Evolutionary conservation across 305 asterid species (phyloP), one percentile per base, ranked within the genome.

Genomic region (Ilex paraguariensis): DNA sequence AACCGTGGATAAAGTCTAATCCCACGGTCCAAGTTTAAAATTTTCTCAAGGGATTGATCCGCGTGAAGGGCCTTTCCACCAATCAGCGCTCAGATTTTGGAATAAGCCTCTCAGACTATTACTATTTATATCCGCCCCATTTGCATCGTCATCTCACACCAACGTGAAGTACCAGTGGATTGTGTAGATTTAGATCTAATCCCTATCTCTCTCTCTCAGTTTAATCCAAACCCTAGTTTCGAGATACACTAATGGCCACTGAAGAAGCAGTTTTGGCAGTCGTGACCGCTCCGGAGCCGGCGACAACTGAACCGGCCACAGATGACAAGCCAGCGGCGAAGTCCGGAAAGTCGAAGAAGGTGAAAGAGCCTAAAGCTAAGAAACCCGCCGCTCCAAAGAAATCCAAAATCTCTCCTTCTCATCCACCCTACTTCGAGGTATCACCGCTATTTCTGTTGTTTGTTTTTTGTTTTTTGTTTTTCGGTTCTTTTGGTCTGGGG

Each of bases 371-470:
- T 2, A 67, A 70, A 57, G 59, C 73, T 58, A 39, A 63, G 13
- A 69, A 57, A 11, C 56, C 78, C 9, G 55, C 62, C 28, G 70
- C 36, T 10, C 59, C 62, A 62, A 68, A 61, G 63, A 67, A 5
- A 32, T 17, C 15, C 2, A 52, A 10, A 52, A 52, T 3, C 8
- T 16, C 56, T 52, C 42, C 64, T 32, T 13, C 31, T 21, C 77
- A 77, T 62, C 82, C 82, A 17, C 69, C 82, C 1, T 77, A 77
- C 42, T 66, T 52, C 28, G 82, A 77, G 82, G 82, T 77, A 73
- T 54, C 21, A 10, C 1, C 5, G 13, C 15, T 2, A 10, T 46
- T 10, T 46, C 15, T 46, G 4, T 46, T 46, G 11, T 13, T n/a
- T 52, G 30, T 6, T 14, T 52, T 52, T 1, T 52, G 13, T 5